These are phyloP conservation scores for Phytopythium boreale DNA, from an alignment of 352 stramenopile genomes.

Conservation along the genomic window DNA sequence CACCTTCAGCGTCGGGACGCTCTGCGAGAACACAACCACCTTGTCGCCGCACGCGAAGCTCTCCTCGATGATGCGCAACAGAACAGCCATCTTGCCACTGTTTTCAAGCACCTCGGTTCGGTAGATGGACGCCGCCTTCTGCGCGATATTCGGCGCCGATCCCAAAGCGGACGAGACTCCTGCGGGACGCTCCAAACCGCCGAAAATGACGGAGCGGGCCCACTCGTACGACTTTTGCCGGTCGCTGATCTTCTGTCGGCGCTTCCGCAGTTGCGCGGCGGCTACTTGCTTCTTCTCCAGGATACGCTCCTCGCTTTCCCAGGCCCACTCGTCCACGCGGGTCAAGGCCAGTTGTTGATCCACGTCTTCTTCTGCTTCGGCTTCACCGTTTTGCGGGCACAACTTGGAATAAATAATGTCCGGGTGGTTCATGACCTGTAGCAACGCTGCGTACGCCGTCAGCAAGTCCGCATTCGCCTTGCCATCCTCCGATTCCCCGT, in stretches of 20 bases:
- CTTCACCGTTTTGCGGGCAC: conserved; percentile 32
- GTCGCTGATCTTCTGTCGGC: conserved; percentile 60
- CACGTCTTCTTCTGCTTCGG: conserved; percentile 25
- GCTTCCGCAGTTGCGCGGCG: conserved; percentile 41
- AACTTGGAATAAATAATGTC: conserved; percentile 83
- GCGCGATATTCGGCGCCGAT: not conserved
- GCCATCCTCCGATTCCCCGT: conserved; percentile 28
- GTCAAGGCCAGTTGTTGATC: not conserved
- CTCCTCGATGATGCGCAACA: conserved; percentile 71
- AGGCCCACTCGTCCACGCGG: conserved; percentile 38
- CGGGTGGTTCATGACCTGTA: conserved; percentile 89
- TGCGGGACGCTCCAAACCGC: not conserved
- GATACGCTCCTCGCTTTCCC: conserved; percentile 64
- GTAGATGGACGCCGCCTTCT: conserved; percentile 22
- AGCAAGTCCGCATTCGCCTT: conserved; percentile 60
- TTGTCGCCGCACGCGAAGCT: conserved; percentile 78
- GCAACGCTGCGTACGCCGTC: conserved; percentile 68
- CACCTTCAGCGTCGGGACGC: conserved; percentile 79
- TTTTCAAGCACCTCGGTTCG: conserved; percentile 51
- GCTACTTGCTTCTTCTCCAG: conserved; percentile 48
- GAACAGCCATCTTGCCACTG: conserved; percentile 79
- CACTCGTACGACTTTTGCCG: conserved; percentile 66
- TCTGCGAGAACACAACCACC: conserved; percentile 88
- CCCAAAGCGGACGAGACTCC: not conserved
- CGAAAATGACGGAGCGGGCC: conserved; percentile 49